These are phyloP conservation scores for Leucocoprinus sp. DNA, from an alignment of 768 basidiomycete species.

Conservation along the genomic window DNA sequence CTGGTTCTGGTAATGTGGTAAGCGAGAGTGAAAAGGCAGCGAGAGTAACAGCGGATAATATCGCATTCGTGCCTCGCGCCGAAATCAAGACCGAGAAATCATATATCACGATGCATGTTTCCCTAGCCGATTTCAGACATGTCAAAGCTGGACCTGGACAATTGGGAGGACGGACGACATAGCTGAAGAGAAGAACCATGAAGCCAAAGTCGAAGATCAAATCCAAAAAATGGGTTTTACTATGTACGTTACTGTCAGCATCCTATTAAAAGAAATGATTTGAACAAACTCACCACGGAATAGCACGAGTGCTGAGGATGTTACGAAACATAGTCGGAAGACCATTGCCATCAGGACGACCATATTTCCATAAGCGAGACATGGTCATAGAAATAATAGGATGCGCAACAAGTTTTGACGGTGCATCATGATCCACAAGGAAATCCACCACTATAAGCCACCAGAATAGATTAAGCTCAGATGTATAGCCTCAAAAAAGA, in stretches of 20 bases:
- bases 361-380: slow-evolving; percentile 31
- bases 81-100: slow-evolving; percentile 5
- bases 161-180: slow-evolving; percentile 5
- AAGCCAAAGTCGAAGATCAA: slow-evolving; percentile 19
- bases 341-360: slow-evolving; percentile 10
- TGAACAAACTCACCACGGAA: slow-evolving; percentile 10
- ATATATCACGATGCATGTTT: slow-evolving; percentile 2
- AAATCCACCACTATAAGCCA: no score
- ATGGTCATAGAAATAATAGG: slow-evolving; percentile 68
- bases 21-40: slow-evolving; percentile 35
- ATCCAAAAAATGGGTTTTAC: slow-evolving; percentile 38
- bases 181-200: background rate
- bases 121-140: background rate
- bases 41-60: slow-evolving; percentile 29
- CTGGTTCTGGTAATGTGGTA: slow-evolving; percentile 27
- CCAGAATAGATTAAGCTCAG: no score
- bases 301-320: slow-evolving; percentile 2
- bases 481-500: background rate
- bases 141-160: background rate
- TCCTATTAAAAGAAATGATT: background rate
- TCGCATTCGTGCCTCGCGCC: background rate
- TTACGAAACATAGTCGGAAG: background rate
- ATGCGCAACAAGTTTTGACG: slow-evolving; percentile 56
- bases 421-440: slow-evolving; percentile 38
- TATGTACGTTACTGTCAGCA: slow-evolving; percentile 15